Evolutionary conservation across 1,139 yeast species (phyloP).

Genomic region (Suhomyces kunorum): DNA sequence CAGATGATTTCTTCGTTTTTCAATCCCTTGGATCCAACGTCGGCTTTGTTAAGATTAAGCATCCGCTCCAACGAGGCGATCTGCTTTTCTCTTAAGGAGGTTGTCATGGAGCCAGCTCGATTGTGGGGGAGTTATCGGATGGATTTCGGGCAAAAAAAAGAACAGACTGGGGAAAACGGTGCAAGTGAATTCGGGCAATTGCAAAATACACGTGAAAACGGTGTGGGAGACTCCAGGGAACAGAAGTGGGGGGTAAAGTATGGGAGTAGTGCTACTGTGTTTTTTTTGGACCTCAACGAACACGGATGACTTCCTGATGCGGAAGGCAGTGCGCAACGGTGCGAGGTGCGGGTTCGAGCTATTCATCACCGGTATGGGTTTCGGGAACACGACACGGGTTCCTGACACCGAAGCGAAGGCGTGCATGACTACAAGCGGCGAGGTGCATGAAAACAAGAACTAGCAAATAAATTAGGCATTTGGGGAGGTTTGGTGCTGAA

Average conservation of each 20-base stretch:
- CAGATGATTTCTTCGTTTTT: conserved; percentile 68
- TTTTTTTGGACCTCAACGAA: conserved; percentile 9
- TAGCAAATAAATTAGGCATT: too few species aligned
- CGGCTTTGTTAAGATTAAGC: conserved; percentile 73
- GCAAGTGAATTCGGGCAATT: too few species aligned
- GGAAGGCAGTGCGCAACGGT: conserved; percentile 11
- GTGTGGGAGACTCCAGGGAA: not conserved
- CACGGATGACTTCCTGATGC: conserved; percentile 17
- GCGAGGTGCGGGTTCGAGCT: conserved; percentile 1
- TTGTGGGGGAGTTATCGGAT: not conserved
- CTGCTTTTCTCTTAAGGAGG: conserved; percentile 36
- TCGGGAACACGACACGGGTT: not conserved
- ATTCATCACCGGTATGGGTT: not conserved
- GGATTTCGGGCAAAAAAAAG: not conserved
- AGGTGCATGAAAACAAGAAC: too few species aligned
- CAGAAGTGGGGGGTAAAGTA: not conserved
- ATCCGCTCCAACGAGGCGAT: conserved; percentile 69
- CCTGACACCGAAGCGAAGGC: not conserved
- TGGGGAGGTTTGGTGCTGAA: too few species aligned
- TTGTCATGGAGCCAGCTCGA: too few species aligned
- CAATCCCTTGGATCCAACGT: conserved; percentile 52
- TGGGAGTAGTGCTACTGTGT: conserved; percentile 4
- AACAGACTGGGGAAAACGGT: not conserved
- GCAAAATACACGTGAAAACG: not conserved
- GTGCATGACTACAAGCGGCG: too few species aligned